Conservation (phyloP, 129 eudicot genomes). For the Calendula officinalis region DNA sequence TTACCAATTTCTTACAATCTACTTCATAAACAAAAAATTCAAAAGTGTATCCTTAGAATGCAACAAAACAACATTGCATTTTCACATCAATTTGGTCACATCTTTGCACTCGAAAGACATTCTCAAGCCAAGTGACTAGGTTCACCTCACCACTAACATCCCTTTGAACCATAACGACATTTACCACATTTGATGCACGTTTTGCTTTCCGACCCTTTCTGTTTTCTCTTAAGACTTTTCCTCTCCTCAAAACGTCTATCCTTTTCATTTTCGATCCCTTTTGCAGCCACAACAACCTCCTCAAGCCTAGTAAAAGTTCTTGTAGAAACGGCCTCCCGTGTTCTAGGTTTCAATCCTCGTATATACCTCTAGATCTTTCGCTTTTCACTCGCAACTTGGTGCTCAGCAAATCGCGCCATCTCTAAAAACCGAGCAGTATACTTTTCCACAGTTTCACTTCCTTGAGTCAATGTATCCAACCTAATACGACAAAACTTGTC, state of each 20-base stretch:
- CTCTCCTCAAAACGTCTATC: background rate
- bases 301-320: background rate
- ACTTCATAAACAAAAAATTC: background rate
- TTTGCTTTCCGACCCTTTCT: background rate
- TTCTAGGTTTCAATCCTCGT: background rate
- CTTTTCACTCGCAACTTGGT: background rate
- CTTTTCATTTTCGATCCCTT: background rate
- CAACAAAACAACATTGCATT: background rate
- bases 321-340: background rate
- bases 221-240: constrained; percentile 5
- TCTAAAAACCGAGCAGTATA: background rate
- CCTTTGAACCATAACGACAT: constrained; percentile 3
- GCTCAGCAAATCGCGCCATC: background rate
- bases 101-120: background rate
- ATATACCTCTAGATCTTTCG: background rate
- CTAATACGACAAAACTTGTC: background rate
- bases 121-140: background rate
- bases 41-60: background rate
- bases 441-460: background rate
- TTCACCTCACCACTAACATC: constrained; percentile 3
- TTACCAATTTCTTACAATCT: background rate
- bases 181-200: background rate
- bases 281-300: background rate
- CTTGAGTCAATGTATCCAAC: background rate
- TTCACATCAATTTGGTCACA: background rate